A percentile compares a stretch with the other conserved stretches of the same genome.
Evolutionary conservation across 2,329 filamentous ascomycete species (phyloP).

Genomic region (Penicillium nordicum): DNA sequence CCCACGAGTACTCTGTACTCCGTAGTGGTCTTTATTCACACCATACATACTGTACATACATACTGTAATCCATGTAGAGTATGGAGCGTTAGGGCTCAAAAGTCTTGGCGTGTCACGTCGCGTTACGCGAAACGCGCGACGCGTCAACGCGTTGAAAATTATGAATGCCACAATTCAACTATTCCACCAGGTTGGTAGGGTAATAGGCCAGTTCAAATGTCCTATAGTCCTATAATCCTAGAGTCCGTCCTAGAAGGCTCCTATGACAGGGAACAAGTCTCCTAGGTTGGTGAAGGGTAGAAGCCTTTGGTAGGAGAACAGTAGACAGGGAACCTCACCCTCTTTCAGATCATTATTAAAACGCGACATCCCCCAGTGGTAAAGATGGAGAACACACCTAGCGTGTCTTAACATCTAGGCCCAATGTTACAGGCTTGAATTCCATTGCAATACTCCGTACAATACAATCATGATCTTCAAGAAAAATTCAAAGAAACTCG

Average conservation of each 20-base stretch:
- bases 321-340: neutral
- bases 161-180: neutral
- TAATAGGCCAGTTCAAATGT: neutral
- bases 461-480: slow-evolving; percentile 8
- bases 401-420: neutral
- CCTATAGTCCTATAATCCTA: neutral
- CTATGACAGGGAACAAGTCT: slow-evolving; percentile 10
- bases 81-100: neutral
- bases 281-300: slow-evolving; percentile 14
- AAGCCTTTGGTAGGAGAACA: neutral
- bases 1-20: neutral
- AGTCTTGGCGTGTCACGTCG: slow-evolving; percentile 1
- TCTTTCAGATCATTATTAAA: slow-evolving; percentile 16
- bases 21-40: neutral
- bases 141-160: neutral
- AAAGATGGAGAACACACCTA: neutral
- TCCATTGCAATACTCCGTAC: neutral
- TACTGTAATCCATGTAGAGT: neutral
- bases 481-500: neutral
- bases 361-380: slow-evolving; percentile 4
- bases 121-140: neutral
- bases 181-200: neutral
- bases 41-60: neutral
- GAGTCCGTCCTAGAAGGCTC: slow-evolving; percentile 9
- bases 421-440: too few relatives aligned